A percentile compares a stretch with the other conserved stretches of the same genome.
Evolutionary conservation across 345 rosid species (phyloP).

Genomic region (Populus simonii): DNA sequence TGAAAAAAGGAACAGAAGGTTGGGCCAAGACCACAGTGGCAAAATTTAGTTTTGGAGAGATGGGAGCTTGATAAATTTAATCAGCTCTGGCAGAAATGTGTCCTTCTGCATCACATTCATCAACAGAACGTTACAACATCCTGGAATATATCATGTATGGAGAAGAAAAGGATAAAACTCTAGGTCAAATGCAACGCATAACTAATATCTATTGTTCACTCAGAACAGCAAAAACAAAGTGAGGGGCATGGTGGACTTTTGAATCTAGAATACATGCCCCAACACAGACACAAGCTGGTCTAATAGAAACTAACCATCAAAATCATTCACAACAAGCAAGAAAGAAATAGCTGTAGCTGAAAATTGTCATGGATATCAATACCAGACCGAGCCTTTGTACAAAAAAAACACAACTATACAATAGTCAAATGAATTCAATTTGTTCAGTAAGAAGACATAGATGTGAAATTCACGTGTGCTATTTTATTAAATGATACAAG

Average conservation of each 20-base stretch:
- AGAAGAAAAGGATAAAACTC: not conserved
- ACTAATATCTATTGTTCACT: not conserved
- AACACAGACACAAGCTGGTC: not conserved
- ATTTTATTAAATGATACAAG: conserved; percentile 46
- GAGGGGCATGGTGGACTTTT: not conserved
- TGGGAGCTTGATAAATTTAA: not conserved
- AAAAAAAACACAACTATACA: not conserved
- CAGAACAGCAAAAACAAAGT: not conserved
- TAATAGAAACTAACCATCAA: not conserved
- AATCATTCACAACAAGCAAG: not conserved
- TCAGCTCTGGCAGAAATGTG: not conserved
- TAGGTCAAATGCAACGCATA: not conserved
- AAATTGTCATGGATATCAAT: not conserved
- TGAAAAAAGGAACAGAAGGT: not conserved
- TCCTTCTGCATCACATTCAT: not conserved
- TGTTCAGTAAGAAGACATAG: not conserved
- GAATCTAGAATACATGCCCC: not conserved
- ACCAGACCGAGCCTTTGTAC: not conserved
- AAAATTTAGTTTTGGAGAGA: not conserved
- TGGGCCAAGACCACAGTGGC: not conserved
- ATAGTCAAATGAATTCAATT: not conserved
- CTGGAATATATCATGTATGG: not conserved
- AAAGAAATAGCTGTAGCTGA: not conserved
- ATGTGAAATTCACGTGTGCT: conserved; percentile 20
- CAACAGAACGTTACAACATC: not conserved